These are phyloP conservation scores for Cryptococcus sp. DNA, from an alignment of 1,284 basidiomycete species.

Conservation along the genomic window DNA sequence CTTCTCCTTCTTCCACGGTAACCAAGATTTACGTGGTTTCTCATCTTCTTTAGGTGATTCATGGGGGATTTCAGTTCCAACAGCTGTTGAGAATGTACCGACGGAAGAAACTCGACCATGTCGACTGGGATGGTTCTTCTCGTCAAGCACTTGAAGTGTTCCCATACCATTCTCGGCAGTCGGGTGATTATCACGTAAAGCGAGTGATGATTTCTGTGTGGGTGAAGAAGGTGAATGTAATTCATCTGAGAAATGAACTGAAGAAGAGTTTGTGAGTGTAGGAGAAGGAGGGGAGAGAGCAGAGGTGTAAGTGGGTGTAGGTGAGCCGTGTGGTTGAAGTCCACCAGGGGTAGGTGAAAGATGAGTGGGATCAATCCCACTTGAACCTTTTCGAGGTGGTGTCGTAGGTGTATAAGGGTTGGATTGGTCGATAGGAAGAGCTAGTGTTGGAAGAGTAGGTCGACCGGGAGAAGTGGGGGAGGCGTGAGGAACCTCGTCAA, in stretches of 20 bases:
- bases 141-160: slow-evolving; percentile 56
- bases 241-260: slow-evolving; percentile 37
- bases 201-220: slow-evolving; percentile 49
- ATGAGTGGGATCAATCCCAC: slow-evolving; percentile 15
- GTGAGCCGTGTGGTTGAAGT: slow-evolving; percentile 5
- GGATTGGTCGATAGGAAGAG: background rate
- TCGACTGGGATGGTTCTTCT: slow-evolving; percentile 9
- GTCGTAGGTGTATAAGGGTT: slow-evolving; percentile 1
- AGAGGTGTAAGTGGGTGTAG: slow-evolving; percentile 20
- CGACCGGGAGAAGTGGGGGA: background rate
- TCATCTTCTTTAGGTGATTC: background rate
- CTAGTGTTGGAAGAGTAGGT: background rate
- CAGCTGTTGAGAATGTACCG: slow-evolving; percentile 28
- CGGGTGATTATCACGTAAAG: slow-evolving; percentile 66
- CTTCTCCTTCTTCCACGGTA: slow-evolving; percentile 11
- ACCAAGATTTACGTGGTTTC: background rate
- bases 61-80: slow-evolving; percentile 8
- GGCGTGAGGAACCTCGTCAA: background rate
- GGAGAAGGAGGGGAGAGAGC: slow-evolving; percentile 36
- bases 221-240: slow-evolving; percentile 22
- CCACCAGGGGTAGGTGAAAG: slow-evolving; percentile 23
- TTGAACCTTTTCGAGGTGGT: slow-evolving; percentile 6
- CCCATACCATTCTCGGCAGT: slow-evolving; percentile 56
- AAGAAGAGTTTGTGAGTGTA: slow-evolving; percentile 32
- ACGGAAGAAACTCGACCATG: slow-evolving; percentile 25